phyloP scores from a whole-genome alignment of 495 filamentous ascomycete genomes.

The Penicillium canescens region DNA sequence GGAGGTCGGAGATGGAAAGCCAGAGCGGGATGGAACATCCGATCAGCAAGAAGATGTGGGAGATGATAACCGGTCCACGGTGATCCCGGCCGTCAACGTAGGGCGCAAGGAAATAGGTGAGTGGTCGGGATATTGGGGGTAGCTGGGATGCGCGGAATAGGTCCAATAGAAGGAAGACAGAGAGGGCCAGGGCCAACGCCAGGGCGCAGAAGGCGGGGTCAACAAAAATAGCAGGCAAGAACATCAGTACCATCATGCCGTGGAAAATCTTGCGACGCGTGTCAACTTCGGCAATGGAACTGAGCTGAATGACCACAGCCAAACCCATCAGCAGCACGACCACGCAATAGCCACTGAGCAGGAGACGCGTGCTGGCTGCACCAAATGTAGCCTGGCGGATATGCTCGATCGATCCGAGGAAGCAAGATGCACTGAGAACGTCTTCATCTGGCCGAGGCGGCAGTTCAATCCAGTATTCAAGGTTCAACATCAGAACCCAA shows the following conservation, averaged over 20 bases:
- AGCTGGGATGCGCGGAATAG: conserved; percentile 87
- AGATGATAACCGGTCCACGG: conserved; percentile 89
- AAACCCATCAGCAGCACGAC: conserved; percentile 69
- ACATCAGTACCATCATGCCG: conserved; percentile 96
- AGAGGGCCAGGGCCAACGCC: conserved; percentile 70
- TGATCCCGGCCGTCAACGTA: conserved; percentile 95
- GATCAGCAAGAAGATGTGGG: conserved; percentile 92
- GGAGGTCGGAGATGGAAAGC: conserved; percentile 73
- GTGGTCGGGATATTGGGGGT: conserved; percentile 77
- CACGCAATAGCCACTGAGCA: conserved; percentile 73
- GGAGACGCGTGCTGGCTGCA: conserved; percentile 76
- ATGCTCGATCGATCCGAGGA: conserved; percentile 58
- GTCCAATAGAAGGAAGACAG: conserved; percentile 84
- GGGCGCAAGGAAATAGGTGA: conserved; percentile 83
- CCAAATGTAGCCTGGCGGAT: conserved; percentile 61
- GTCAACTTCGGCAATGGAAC: conserved; percentile 77
- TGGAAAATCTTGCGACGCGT: conserved; percentile 98
- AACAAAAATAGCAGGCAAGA: conserved; percentile 79
- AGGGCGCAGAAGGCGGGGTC: conserved; percentile 83
- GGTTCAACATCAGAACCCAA: conserved; percentile 60
- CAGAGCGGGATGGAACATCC: conserved; percentile 96
- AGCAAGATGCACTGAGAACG: conserved; percentile 33
- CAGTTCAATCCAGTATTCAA: conserved; percentile 76
- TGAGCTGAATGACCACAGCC: conserved; percentile 69
- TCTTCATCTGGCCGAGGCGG: conserved; percentile 50